Percentiles rank a stretch among this genome's conserved stretches.
Evolutionary conservation across 2,329 filamentous ascomycete genomes (phyloP).

Genomic region (Penicillium sp.): DNA sequence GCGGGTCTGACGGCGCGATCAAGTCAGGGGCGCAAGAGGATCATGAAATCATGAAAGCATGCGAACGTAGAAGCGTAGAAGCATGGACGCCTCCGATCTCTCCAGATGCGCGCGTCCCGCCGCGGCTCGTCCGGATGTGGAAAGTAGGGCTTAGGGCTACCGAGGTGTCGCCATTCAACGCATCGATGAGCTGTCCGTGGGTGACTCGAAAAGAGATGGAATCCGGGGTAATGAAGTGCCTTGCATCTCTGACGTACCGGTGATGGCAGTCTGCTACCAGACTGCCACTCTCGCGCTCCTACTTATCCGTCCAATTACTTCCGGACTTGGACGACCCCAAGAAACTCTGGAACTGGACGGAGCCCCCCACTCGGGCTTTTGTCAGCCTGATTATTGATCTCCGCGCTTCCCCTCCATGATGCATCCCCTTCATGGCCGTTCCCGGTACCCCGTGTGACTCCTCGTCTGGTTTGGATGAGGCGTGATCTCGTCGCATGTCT

Average conservation of each 20-base stretch:
- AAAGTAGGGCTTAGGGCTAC: conserved; percentile 31
- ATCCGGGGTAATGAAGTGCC: background rate
- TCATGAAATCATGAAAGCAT: background rate
- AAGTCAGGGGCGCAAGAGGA: conserved; percentile 6
- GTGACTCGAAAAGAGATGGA: background rate
- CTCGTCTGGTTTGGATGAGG: background rate
- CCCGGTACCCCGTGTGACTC: conserved; percentile 12
- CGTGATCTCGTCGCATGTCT: conserved; percentile 24
- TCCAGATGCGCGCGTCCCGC: conserved; percentile 18
- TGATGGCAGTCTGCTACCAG: background rate
- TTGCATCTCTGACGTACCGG: background rate
- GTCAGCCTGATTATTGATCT: conserved; percentile 32
- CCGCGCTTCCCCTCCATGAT: background rate
- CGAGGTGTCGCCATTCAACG: background rate
- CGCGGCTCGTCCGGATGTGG: conserved; percentile 16
- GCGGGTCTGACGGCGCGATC: conserved; percentile 17
- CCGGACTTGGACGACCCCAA: background rate
- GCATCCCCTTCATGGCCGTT: conserved; percentile 24
- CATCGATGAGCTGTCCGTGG: background rate
- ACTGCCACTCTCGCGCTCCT: too few relatives aligned
- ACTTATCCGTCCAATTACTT: background rate
- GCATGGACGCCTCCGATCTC: background rate
- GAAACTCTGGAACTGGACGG: background rate
- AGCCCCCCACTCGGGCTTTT: conserved; percentile 20
- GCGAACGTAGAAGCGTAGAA: background rate